These are phyloP conservation scores for Annulohypoxylon moriforme DNA, from an alignment of 495 filamentous ascomycete genomes.

Conservation along the genomic window DNA sequence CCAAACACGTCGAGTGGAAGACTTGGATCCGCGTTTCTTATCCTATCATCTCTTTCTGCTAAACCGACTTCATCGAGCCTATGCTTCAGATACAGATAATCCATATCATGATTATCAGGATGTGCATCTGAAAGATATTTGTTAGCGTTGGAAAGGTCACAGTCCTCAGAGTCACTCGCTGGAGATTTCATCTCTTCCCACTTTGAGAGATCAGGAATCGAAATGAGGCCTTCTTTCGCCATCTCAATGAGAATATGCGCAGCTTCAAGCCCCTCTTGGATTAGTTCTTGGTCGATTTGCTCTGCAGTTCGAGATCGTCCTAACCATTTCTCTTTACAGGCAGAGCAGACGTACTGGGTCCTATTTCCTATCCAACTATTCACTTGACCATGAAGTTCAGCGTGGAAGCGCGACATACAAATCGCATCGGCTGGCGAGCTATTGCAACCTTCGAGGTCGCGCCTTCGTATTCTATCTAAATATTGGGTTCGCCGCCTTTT, in stretches of 20 bases:
- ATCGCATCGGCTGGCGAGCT: not conserved
- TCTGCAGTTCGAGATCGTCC: not conserved
- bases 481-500: not conserved
- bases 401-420: slow-evolving; percentile 13
- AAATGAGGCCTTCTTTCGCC: not conserved
- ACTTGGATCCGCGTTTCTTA: no score
- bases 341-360: not conserved
- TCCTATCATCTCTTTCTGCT: not conserved
- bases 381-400: not conserved
- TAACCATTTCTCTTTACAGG: not conserved
- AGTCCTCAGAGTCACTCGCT: not conserved
- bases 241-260: not conserved
- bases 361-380: not conserved
- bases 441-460: no score
- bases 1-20: slow-evolving; percentile 34
- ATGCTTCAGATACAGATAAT: not conserved
- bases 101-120: not conserved
- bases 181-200: not conserved
- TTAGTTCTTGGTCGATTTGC: not conserved
- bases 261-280: slow-evolving; percentile 8
- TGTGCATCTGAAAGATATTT: not conserved
- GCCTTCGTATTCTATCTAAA: no score
- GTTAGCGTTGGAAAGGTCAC: not conserved
- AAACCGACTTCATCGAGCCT: not conserved
- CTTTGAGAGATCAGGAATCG: not conserved